Evolutionary conservation across 2,329 filamentous ascomycete species (phyloP), one percentile per base, ranked within the genome.

Genomic region (Xylaria polymorpha): DNA sequence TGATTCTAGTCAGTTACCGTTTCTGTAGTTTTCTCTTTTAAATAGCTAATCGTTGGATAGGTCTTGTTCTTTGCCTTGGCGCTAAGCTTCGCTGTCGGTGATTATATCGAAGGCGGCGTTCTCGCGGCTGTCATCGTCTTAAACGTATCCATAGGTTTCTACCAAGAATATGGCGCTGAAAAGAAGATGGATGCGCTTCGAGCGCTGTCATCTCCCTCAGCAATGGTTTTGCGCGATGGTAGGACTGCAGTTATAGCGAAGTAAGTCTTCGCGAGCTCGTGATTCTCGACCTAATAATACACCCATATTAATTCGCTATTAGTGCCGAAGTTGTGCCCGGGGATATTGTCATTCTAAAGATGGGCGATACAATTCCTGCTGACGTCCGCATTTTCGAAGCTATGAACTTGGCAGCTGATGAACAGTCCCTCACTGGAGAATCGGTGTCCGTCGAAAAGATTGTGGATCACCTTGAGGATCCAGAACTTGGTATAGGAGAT

Each of bases 371-470:
- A 4, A 87, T 94, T 48, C 91, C 92, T 10, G 92, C 92, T 44
- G 92, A 94, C 76, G 79, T 94, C 48, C 88, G 91, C 64, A 80
- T 91, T 22, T 86, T 92, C 73, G 90, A 93, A 75, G 87, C 86
- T 68, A 92, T 94, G 87, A 95, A 96, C 78, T 85, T 94, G 55
- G 89, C 90, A 70, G 93, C 91, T 76, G 93, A 97, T 74, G 92
- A 94, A 79, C 90, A 91, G 55, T 88, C 92, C 59, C 85, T 94
- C 53, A 94, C 92, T 7, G 92, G 92, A 75, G 92, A 94, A 79
- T 92, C 92, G 4, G 83, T 92, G 18, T 90, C 91, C 7, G 90
- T 92, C 32, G 88, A 90, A 77, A 92, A 94, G 82, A 84, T 86
- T 51, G 82, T 85, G 25, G 84, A 87, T 75, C 74, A 84, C 78